Conservation (phyloP, 495 filamentous ascomycete genomes). For the Xylaria castorea region DNA sequence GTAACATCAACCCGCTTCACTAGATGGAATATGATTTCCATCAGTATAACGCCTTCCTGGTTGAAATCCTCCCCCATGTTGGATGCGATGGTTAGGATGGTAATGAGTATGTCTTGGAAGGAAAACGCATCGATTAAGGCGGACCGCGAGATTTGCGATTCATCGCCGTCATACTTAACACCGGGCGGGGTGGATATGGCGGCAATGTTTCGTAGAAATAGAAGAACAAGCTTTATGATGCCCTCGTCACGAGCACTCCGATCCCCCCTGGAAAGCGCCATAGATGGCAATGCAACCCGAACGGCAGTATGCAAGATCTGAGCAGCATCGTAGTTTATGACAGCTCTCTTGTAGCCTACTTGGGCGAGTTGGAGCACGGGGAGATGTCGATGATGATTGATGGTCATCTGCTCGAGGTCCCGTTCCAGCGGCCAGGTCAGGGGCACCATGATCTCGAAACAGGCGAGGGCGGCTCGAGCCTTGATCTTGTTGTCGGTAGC, state of each 20-base stretch:
- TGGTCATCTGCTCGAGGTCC: conserved; percentile 76
- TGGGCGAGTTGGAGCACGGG: conserved; percentile 89
- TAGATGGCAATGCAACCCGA: conserved; percentile 83
- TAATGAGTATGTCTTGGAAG: conserved; percentile 85
- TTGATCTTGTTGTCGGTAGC: conserved; percentile 77
- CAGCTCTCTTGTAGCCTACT: conserved; percentile 83
- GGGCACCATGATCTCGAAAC: conserved; percentile 90
- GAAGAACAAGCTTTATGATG: conserved; percentile 90
- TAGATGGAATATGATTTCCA: conserved; percentile 91
- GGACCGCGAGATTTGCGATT: conserved; percentile 87
- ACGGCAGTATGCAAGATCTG: conserved; percentile 79
- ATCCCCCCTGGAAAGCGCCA: conserved; percentile 79
- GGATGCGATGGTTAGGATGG: conserved; percentile 84
- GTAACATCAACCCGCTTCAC: conserved; percentile 88
- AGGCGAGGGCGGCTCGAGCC: conserved; percentile 74
- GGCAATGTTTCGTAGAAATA: conserved; percentile 85
- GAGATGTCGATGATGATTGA: conserved; percentile 90
- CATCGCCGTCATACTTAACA: conserved; percentile 67
- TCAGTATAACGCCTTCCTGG: conserved; percentile 79
- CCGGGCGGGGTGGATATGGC: conserved; percentile 75
- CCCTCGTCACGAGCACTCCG: conserved; percentile 83
- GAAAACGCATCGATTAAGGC: conserved; percentile 87
- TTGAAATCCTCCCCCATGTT: conserved; percentile 93
- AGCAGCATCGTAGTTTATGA: conserved; percentile 80
- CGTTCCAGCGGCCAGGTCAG: conserved; percentile 94